phyloP scores from a whole-genome alignment of 129 eudicot genomes.

The Logfia minima region DNA sequence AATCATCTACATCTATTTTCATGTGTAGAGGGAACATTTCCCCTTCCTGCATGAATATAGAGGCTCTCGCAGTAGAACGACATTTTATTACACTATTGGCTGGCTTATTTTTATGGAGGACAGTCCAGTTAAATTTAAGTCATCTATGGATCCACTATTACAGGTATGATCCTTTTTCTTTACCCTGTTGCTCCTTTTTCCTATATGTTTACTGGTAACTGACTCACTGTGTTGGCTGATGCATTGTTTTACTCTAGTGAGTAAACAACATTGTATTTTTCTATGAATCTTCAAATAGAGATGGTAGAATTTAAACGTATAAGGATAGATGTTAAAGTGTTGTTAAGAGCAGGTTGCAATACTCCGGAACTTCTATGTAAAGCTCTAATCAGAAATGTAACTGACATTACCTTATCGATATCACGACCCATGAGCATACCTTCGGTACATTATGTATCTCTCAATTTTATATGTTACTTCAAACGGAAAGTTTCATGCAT shows the following conservation, averaged over 20 bases:
- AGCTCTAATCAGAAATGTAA: background rate
- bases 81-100: constrained; percentile 92
- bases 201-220: background rate
- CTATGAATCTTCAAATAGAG: background rate
- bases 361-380: background rate
- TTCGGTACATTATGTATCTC: background rate
- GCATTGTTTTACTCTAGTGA: background rate
- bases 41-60: constrained; percentile 83
- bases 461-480: background rate
- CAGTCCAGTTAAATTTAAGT: constrained; percentile 75
- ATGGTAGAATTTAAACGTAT: background rate
- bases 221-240: background rate
- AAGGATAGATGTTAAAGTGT: background rate
- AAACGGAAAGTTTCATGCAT: background rate
- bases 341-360: background rate
- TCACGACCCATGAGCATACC: constrained; percentile 7
- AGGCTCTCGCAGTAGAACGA: constrained; percentile 92
- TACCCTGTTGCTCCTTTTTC: background rate
- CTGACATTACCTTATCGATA: background rate
- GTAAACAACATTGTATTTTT: background rate
- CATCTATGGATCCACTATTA: constrained; percentile 85
- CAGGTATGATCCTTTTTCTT: constrained; percentile 44
- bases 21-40: constrained; percentile 86
- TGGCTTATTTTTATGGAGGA: constrained; percentile 93
- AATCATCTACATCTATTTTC: background rate